phyloP scores from a whole-genome alignment of 2,329 filamentous ascomycete species.

The Daldinia sp. region DNA sequence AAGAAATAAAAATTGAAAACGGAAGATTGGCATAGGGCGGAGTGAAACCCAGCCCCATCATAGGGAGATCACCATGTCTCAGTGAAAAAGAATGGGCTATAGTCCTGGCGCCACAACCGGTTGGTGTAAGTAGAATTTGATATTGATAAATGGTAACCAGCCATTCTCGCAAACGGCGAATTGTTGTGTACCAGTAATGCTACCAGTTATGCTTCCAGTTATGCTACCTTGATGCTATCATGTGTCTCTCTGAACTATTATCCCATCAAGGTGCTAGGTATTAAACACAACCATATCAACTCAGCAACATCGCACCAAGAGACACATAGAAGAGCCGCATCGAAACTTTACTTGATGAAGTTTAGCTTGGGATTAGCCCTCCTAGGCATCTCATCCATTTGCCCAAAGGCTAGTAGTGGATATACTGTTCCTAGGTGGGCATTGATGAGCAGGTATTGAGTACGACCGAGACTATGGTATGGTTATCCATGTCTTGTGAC shows the following conservation, averaged over 20 bases:
- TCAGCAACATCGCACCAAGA: not conserved
- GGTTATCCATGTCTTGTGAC: conserved; percentile 30
- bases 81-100: conserved; percentile 26
- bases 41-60: conserved; percentile 30
- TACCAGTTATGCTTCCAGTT: not conserved
- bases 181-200: not conserved
- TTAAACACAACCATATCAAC: conserved; percentile 12
- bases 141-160: conserved; percentile 9
- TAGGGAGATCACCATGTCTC: conserved; percentile 44
- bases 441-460: conserved; percentile 28
- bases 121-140: conserved; percentile 9
- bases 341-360: conserved; percentile 26
- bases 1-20: conserved; percentile 37
- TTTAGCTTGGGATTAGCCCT: conserved; percentile 24
- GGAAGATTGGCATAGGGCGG: conserved; percentile 33
- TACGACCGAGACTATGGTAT: conserved; percentile 33
- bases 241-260: not conserved
- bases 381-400: conserved; percentile 14
- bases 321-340: conserved; percentile 36
- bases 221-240: not conserved
- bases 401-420: conserved; percentile 9
- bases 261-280: not conserved
- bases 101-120: conserved; percentile 21
- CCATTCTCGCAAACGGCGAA: not conserved
- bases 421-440: conserved; percentile 17